Percentiles rank a stretch among this genome's conserved stretches.
Evolutionary conservation across 2,329 filamentous ascomycete species (phyloP).

Genomic region (Sporothrix pseudoabietina): DNA sequence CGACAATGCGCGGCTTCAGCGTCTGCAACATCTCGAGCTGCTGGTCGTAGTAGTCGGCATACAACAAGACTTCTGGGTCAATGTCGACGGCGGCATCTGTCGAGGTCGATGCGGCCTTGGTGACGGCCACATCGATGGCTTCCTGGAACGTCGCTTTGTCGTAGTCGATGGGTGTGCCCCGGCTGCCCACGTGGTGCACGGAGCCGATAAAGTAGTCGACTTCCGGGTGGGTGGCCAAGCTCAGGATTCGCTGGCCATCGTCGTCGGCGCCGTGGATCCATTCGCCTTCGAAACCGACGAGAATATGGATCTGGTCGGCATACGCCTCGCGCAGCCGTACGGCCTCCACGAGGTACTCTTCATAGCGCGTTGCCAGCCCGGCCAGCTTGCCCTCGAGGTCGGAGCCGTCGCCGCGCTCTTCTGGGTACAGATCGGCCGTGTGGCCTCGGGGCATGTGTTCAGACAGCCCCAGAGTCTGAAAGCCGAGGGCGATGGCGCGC

Average conservation of each 20-base stretch:
- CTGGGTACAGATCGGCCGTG: constrained; percentile 80
- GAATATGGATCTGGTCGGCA: constrained; percentile 68
- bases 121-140: constrained; percentile 49
- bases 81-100: constrained; percentile 32
- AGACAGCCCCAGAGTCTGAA: constrained; percentile 82
- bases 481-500: constrained; percentile 74
- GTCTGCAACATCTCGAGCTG: constrained; percentile 78
- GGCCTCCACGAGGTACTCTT: constrained; percentile 76
- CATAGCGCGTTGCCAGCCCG: constrained; percentile 59
- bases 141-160: constrained; percentile 66
- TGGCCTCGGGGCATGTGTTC: constrained; percentile 90
- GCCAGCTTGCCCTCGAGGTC: constrained; percentile 53
- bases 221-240: constrained; percentile 53
- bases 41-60: constrained; percentile 82
- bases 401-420: constrained; percentile 67
- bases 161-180: constrained; percentile 85
- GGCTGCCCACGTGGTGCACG: constrained; percentile 81
- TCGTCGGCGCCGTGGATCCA: constrained; percentile 75
- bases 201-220: constrained; percentile 89
- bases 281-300: constrained; percentile 91
- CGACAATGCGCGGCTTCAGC: constrained; percentile 75
- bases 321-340: constrained; percentile 71
- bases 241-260: constrained; percentile 61
- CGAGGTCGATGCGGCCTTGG: constrained; percentile 51
- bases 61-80: constrained; percentile 70